Conservation (phyloP, 345 rosid species). For the Trapa incisa region DNA sequence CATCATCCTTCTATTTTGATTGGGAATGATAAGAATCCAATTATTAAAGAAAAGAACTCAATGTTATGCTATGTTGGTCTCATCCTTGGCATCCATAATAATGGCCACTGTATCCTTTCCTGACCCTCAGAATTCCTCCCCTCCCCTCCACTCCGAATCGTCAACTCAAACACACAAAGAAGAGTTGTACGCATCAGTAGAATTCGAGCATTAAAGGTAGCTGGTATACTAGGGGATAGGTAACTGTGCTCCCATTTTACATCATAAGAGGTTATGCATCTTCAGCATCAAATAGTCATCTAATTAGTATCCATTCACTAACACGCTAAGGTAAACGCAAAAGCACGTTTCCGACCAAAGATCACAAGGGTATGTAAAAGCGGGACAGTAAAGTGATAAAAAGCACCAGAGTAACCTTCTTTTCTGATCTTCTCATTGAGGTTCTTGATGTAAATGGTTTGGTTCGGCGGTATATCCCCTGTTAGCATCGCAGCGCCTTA, state of each 20-base stretch:
- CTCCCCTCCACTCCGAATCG: too few species aligned
- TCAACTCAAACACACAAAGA: too few species aligned
- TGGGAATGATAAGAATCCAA: too few species aligned
- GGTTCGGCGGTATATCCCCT: slow-evolving; percentile 91
- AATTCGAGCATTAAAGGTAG: background rate
- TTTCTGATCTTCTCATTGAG: slow-evolving; percentile 86
- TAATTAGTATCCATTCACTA: background rate
- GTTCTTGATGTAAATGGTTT: slow-evolving; percentile 75
- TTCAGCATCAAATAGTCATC: background rate
- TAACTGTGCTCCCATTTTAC: background rate
- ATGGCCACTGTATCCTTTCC: too few species aligned
- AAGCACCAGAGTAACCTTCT: slow-evolving; percentile 40
- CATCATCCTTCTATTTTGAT: too few species aligned
- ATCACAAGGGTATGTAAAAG: background rate
- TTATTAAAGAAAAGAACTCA: too few species aligned
- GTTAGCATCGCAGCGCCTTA: slow-evolving; percentile 39
- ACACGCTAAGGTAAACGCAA: background rate
- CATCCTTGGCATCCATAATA: too few species aligned
- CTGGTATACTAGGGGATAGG: background rate
- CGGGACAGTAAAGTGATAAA: background rate
- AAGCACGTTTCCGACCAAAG: background rate
- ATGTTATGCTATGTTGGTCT: too few species aligned
- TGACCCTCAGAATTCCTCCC: too few species aligned
- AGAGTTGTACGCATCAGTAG: background rate
- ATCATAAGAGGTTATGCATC: background rate